Conservation (phyloP, 768 basidiomycete genomes). For the Peribolospora baueri region DNA sequence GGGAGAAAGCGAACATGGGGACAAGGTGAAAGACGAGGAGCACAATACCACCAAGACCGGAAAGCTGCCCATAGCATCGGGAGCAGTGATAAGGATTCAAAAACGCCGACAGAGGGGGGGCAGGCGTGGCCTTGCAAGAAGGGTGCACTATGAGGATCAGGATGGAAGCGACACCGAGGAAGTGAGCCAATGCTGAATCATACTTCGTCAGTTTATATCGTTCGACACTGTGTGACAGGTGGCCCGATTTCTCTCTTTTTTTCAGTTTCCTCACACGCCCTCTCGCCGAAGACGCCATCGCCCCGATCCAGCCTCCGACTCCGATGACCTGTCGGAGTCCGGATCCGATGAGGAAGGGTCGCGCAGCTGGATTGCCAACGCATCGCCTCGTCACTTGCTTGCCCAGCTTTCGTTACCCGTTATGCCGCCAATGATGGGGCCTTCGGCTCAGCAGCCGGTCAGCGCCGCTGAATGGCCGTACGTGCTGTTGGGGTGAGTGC, state of each 20-base stretch:
- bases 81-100: neutral
- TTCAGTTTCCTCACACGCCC: no score
- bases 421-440: neutral
- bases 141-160: slow-evolving; percentile 2
- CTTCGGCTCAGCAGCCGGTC: slow-evolving; percentile 12
- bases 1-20: neutral
- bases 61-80: neutral
- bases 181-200: neutral
- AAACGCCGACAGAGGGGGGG: neutral
- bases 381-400: no score
- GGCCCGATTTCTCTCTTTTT: no score
- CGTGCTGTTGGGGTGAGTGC: slow-evolving; percentile 54
- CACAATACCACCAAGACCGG: neutral
- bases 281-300: slow-evolving; percentile 2
- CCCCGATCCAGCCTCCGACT: neutral
- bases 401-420: no score
- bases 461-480: slow-evolving; percentile 33
- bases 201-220: neutral
- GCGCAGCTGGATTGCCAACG: neutral
- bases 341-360: neutral
- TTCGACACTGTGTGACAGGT: slow-evolving; percentile 7
- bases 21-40: slow-evolving; percentile 2
- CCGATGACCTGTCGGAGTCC: neutral
- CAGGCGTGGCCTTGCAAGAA: neutral
- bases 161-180: neutral